Evolutionary conservation across 495 filamentous ascomycete genomes (phyloP), one percentile per base, ranked within the genome.

Genomic region (Friedmanniomyces simplex): DNA sequence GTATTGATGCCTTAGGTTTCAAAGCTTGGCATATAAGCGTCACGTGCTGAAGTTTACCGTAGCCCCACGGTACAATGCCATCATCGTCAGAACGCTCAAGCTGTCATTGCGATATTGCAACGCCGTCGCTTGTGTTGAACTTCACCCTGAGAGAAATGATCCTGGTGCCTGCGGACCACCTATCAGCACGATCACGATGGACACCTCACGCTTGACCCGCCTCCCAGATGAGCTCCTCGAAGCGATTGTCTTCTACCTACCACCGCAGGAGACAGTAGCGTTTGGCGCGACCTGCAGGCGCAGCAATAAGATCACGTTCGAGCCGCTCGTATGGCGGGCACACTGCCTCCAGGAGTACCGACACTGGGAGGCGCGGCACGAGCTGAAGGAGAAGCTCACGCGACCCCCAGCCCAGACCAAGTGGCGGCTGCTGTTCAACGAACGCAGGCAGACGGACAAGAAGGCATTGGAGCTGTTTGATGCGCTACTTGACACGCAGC

Each of bases 391-490:
- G 51, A 89, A 84, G 64, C 66, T 82, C 1, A 52, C 61, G 8
- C 70, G 73, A 11, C 62, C 66, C 4, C 76, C 81, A 1, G 73
- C 73, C n/a, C 74, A 80, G 12, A 78, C 85, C 0, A 72, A 89
- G 63, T 98, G 93, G 93, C 89, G 83, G 62, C 61, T 65, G 6
- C 74, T 96, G 2, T 96, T 84, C 73, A 66, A 82, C 24, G 63
- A 74, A 41, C 82, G 86, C 58, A 71, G 77, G 36, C 62, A 64
- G 12, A 72, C 75, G 20, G 81, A 93, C 60, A 66, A 63, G 20
- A 65, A 71, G 22, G 81, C 82, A n/a, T 74, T 74, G 16, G 66
- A 64, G 13, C 67, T 83, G 20, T 70, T 98, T 47, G 78, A 95
- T 55, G 78, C 76, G 48, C 84, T 96, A 47, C 72, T 97, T 43